These are phyloP conservation scores for Litsea cubeba DNA, from an alignment of 164 flowering plant genomes.

Conservation along the genomic window DNA sequence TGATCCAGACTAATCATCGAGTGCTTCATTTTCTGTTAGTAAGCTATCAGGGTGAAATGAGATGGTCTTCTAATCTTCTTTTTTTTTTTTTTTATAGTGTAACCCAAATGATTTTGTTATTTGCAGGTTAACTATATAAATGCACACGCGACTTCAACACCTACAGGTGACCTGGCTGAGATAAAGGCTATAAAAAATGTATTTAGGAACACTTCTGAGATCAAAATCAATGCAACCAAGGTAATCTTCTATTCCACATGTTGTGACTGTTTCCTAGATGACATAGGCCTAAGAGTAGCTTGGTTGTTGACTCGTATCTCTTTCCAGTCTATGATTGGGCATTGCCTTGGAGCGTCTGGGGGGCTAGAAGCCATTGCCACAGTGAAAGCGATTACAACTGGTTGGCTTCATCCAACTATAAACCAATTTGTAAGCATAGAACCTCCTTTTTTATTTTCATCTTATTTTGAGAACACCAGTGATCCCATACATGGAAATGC, in stretches of 20 bases:
- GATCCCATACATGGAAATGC: not conserved
- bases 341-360: conserved; percentile 94
- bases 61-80: not conserved
- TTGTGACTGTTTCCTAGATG: not conserved
- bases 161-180: conserved; percentile 94
- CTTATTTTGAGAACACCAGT: not conserved
- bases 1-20: not conserved
- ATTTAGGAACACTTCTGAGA: conserved; percentile 71
- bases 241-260: conserved; percentile 22
- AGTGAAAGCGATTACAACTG: conserved; percentile 74
- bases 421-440: conserved; percentile 72
- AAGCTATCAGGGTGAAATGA: not conserved
- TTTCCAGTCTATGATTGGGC: conserved; percentile 92
- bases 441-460: not conserved
- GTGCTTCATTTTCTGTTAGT: not conserved
- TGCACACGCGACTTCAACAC: conserved; percentile 94
- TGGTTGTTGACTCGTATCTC: conserved; percentile 1
- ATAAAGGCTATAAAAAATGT: conserved; percentile 89
- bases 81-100: not conserved
- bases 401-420: conserved; percentile 90
- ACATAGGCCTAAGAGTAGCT: not conserved
- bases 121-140: conserved; percentile 91
- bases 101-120: conserved; percentile 1
- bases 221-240: conserved; percentile 93
- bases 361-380: conserved; percentile 95